A percentile compares a stretch with the other conserved stretches of the same genome.
phyloP scores from a whole-genome alignment of 176 grass and related monocot species.

The Lolium rigidum region DNA sequence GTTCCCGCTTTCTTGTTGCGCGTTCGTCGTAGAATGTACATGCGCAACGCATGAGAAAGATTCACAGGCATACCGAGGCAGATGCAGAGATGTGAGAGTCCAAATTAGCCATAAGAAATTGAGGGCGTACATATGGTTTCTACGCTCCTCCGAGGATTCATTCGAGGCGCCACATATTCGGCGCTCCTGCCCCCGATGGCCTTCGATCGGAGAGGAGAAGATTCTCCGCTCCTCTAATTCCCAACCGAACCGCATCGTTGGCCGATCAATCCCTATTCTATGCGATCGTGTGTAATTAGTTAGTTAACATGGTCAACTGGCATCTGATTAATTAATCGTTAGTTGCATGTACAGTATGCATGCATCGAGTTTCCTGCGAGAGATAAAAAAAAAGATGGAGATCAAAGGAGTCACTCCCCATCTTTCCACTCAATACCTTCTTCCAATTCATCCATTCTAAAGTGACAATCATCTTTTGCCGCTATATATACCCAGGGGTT shows the following conservation, averaged over 20 bases:
- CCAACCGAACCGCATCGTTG: constrained; percentile 49
- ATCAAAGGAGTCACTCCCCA: constrained; percentile 9
- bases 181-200: constrained; percentile 52
- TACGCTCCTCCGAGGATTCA: constrained; percentile 51
- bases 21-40: background rate
- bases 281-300: background rate
- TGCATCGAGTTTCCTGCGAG: background rate
- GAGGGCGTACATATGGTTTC: constrained; percentile 35
- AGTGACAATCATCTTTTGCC: background rate
- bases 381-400: background rate
- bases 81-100: background rate
- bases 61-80: background rate
- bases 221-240: constrained; percentile 53
- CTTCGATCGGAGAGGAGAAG: constrained; percentile 25
- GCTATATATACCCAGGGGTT: background rate
- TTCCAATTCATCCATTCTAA: background rate
- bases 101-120: constrained; percentile 25
- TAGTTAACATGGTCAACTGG: constrained; percentile 8
- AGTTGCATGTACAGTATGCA: background rate
- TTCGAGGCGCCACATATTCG: constrained; percentile 60
- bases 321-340: background rate
- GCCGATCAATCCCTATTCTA: constrained; percentile 27
- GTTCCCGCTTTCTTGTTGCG: constrained; percentile 45
- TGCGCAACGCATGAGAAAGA: background rate
- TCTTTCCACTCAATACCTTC: constrained; percentile 57